Evolutionary conservation across 1,284 basidiomycete genomes (phyloP).

Genomic region (Pseudozyma sp.): DNA sequence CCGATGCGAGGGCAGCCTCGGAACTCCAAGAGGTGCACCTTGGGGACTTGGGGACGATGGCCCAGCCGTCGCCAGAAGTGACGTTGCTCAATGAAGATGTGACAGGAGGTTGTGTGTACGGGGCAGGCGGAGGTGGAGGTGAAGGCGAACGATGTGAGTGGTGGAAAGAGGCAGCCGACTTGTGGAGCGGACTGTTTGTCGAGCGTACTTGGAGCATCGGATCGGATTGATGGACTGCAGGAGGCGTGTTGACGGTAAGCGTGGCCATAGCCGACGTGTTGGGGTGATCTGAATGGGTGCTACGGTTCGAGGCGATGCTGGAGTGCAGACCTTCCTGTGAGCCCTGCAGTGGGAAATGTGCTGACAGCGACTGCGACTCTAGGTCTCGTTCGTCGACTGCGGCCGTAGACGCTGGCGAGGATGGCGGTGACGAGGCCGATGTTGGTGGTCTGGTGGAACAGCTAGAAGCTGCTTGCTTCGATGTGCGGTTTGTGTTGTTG

Average conservation of each 20-base stretch:
- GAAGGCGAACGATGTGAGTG: conserved; percentile 18
- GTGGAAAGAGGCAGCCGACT: conserved; percentile 13
- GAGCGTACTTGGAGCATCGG: conserved; percentile 40
- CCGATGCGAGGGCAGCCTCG: not conserved
- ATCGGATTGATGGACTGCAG: conserved; percentile 28
- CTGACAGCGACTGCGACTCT: conserved; percentile 16
- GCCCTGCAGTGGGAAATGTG: conserved; percentile 4
- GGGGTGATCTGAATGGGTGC: conserved; percentile 22
- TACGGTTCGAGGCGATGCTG: not conserved
- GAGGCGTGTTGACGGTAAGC: conserved; percentile 37
- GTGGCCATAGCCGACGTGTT: conserved; percentile 48
- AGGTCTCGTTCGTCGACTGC: conserved; percentile 18
- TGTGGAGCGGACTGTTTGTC: conserved; percentile 29
- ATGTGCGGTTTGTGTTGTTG: not conserved
- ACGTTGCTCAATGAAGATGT: conserved; percentile 25
- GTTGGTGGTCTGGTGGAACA: conserved; percentile 8
- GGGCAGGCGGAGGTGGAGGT: conserved; percentile 21
- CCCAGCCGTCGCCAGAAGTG: conserved; percentile 45
- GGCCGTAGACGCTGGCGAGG: conserved; percentile 20
- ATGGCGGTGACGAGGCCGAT: conserved; percentile 25
- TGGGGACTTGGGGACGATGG: conserved; percentile 28
- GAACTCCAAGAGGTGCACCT: not conserved
- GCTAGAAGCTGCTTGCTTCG: not conserved
- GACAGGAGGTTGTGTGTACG: conserved; percentile 39
- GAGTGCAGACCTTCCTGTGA: conserved; percentile 8